phyloP scores from a whole-genome alignment of 2,329 filamentous ascomycete species.

The Chalara sp. region DNA sequence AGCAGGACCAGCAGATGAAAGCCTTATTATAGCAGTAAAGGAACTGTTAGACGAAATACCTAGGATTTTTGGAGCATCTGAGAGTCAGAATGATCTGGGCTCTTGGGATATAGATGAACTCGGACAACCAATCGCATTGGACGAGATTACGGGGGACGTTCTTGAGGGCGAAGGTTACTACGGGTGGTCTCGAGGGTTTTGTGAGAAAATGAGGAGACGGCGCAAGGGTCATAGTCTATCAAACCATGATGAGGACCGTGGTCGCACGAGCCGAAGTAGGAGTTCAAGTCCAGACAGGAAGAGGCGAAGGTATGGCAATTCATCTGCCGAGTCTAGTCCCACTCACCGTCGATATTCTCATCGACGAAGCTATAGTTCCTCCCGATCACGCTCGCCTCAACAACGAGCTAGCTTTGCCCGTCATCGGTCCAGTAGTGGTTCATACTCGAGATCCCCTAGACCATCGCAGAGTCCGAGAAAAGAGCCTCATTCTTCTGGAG shows the following conservation, averaged over 20 bases:
- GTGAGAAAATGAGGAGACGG: conserved; percentile 68
- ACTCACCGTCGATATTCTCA: conserved; percentile 13
- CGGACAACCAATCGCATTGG: conserved; percentile 59
- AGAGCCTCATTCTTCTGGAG: neutral
- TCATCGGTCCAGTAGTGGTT: conserved; percentile 6
- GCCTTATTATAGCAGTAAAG: conserved; percentile 62
- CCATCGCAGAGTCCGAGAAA: conserved; percentile 5
- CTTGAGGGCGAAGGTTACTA: conserved; percentile 71
- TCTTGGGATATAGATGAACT: conserved; percentile 65
- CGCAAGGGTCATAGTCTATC: conserved; percentile 20
- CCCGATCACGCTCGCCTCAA: conserved; percentile 21
- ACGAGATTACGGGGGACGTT: conserved; percentile 57
- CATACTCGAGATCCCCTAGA: conserved; percentile 5
- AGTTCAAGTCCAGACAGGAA: conserved; percentile 21
- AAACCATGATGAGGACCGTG: conserved; percentile 4
- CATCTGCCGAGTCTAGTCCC: conserved; percentile 13
- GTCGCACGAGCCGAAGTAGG: conserved; percentile 13
- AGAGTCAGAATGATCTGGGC: conserved; percentile 40
- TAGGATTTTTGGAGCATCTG: conserved; percentile 54
- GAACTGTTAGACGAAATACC: conserved; percentile 63
- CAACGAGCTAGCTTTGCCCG: conserved; percentile 6
- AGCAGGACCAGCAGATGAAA: conserved; percentile 59
- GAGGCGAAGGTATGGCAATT: conserved; percentile 24
- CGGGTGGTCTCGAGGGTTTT: conserved; percentile 78
- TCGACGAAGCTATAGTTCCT: conserved; percentile 24